Base-by-base conservation (phyloP, 2,329 filamentous ascomycete genomes). In the Immersiporthe knoxdaviesiana region DNA sequence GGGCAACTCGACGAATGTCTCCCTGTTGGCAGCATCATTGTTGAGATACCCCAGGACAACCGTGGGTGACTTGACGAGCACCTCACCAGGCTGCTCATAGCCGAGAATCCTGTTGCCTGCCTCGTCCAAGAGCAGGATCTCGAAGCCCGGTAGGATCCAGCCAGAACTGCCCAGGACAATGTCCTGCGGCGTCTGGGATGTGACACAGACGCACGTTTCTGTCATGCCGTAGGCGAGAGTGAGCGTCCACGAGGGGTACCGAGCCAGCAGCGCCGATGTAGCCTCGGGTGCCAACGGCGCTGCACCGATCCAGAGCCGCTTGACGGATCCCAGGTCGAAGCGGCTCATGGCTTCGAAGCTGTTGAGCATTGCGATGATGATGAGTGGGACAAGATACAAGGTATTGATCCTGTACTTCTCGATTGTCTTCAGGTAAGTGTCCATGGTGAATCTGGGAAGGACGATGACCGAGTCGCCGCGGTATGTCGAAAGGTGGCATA, bases 11-110 rank as follows among this genome's bases (percentile, higher is more conserved):
- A 89, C 75, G 75, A 93, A 97, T 0, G 94, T 96, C 76, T 97
- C 92, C 67, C 86, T 84, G 27, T 90, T 96, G 5, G 94, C 93
- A 75, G 92, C 90, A 56, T 92, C 89, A 75, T 97, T 97, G 80
- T 97, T 91, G 65, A 97, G 81, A 74, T 97, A 97, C 0, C 94
- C 94, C 0, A 97, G 80, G 0, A 92, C 89, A 1, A 97, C 87
- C 0, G 90, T 89, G 0, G 93, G 94, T 0, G 88, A 88, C 76
- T 92, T 91, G 24, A 97, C 87, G 21, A 92, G 84, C 16, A 97
- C 85, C 79, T 97, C 94, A 50, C 94, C 94, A 0, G 91, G 91
- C 61, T 88, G 87, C 71, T 94, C 82, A 73, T 92, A 89, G 14
- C 30, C 52, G 3, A n/a, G n/a, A 14, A 56, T 56, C 52, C 52